Conservation (phyloP, 2,329 filamentous ascomycete genomes). For the Delphinella strobiligena region DNA sequence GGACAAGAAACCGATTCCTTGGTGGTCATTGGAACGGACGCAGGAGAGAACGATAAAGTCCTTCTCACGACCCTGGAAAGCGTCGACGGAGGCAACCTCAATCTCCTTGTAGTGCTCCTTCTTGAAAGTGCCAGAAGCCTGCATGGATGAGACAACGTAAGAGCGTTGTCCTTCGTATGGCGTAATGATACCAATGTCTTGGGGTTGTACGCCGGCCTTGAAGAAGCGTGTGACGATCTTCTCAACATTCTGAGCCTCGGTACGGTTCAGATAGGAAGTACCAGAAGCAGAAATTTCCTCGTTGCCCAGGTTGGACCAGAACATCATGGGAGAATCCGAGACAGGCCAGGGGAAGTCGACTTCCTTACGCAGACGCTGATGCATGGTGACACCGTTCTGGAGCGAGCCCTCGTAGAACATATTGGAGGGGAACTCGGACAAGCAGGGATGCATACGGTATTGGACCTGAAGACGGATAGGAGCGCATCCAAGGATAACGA, state of each 20-base stretch:
- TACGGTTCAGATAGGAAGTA: constrained; percentile 95
- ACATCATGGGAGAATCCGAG: constrained; percentile 95
- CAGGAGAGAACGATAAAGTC: constrained; percentile 98
- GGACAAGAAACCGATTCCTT: constrained; percentile 96
- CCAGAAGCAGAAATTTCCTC: constrained; percentile 97
- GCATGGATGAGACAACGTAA: constrained; percentile 99
- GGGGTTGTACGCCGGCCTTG: constrained; percentile 91
- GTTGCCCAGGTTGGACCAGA: constrained; percentile 96
- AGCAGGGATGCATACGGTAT: constrained; percentile 96
- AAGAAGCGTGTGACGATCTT: constrained; percentile 98
- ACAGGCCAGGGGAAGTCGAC: constrained; percentile 98
- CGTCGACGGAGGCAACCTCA: constrained; percentile 94
- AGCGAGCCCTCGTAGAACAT: constrained; percentile 99
- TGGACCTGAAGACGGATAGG: constrained; percentile 93
- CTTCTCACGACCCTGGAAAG: constrained; percentile 97
- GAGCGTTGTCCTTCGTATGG: constrained; percentile 97
- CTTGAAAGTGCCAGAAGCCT: constrained; percentile 91
- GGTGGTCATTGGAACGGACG: constrained; percentile 96
- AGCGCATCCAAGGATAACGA: constrained; percentile 80
- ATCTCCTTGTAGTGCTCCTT: constrained; percentile 99
- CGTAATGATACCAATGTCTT: constrained; percentile 93
- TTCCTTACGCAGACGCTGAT: constrained; percentile 77
- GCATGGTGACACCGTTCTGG: constrained; percentile 89
- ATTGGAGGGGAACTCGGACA: constrained; percentile 95
- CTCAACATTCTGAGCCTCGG: constrained; percentile 92